A percentile compares a stretch with the other conserved stretches of the same genome.
Conservation (phyloP, 768 basidiomycete species). For the Trametes meyenii region DNA sequence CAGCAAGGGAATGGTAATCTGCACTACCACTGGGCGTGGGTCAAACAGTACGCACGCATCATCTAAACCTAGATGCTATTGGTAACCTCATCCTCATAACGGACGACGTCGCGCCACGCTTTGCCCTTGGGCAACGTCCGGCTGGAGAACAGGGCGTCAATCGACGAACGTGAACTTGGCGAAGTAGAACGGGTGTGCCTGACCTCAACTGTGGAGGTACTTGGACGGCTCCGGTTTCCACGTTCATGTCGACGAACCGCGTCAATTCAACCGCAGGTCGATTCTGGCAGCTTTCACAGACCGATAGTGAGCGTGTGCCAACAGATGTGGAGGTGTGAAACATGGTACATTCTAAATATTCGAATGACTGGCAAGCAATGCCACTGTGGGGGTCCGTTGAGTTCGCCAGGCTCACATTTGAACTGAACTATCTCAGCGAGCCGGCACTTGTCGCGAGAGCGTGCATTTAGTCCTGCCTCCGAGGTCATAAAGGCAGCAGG, state of each 20-base stretch:
- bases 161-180: background rate
- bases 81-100: constrained; percentile 9
- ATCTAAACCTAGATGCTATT: background rate
- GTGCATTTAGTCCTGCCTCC: background rate
- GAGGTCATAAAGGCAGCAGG: background rate
- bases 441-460: constrained; percentile 45
- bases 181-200: constrained; percentile 22
- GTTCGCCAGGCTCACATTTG: constrained; percentile 51
- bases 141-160: constrained; percentile 10
- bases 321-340: background rate
- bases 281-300: constrained; percentile 58
- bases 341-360: constrained; percentile 68
- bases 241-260: constrained; percentile 20
- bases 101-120: constrained; percentile 30
- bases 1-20: background rate
- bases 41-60: background rate
- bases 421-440: constrained; percentile 76
- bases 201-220: constrained; percentile 41
- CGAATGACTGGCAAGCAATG: constrained; percentile 78
- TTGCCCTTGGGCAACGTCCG: constrained; percentile 30
- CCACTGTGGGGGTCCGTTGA: constrained; percentile 35
- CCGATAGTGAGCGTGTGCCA: background rate
- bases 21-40: background rate
- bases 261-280: constrained; percentile 61
- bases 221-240: constrained; percentile 27